Evolutionary conservation across 1,139 yeast species (phyloP).

Genomic region (Yamadazyma oceani): DNA sequence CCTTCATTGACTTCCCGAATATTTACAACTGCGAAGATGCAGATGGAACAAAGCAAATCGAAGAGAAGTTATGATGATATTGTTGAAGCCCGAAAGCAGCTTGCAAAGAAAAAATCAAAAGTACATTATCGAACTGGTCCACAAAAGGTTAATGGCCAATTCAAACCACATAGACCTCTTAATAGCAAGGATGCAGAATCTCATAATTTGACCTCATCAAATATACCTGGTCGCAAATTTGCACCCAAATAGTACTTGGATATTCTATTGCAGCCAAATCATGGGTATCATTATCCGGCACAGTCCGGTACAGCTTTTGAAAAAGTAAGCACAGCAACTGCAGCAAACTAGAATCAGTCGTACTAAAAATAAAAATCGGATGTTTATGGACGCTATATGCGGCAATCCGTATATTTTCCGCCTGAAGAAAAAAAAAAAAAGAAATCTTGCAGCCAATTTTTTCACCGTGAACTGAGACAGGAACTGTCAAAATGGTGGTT

Average conservation of each 20-base stretch:
- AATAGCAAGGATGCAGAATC: too few species aligned
- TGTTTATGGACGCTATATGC: not conserved
- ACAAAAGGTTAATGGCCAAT: constrained; percentile 1
- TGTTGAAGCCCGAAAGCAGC: constrained; percentile 7
- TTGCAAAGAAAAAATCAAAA: constrained; percentile 3
- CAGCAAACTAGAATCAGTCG: too few species aligned
- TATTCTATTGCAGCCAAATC: too few species aligned
- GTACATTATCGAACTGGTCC: not conserved
- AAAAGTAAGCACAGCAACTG: too few species aligned
- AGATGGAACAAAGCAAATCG: constrained; percentile 5
- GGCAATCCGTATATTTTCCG: constrained; percentile 1
- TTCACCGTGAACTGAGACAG: too few species aligned
- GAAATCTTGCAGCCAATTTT: too few species aligned
- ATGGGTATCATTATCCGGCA: too few species aligned
- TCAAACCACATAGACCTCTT: not conserved
- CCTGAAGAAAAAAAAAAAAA: not conserved
- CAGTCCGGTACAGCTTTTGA: too few species aligned
- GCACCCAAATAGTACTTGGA: constrained; percentile 1
- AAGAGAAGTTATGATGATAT: constrained; percentile 7
- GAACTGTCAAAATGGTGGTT: too few species aligned
- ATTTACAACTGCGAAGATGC: constrained; percentile 13
- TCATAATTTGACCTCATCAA: not conserved
- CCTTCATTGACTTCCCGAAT: constrained; percentile 7
- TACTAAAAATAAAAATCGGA: not conserved
- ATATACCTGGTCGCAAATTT: not conserved